Percentiles rank a stretch among this genome's conserved stretches.
These are phyloP conservation scores for Rhynchosporium agropyri DNA, from an alignment of 2,329 filamentous ascomycete genomes.

Conservation along the genomic window DNA sequence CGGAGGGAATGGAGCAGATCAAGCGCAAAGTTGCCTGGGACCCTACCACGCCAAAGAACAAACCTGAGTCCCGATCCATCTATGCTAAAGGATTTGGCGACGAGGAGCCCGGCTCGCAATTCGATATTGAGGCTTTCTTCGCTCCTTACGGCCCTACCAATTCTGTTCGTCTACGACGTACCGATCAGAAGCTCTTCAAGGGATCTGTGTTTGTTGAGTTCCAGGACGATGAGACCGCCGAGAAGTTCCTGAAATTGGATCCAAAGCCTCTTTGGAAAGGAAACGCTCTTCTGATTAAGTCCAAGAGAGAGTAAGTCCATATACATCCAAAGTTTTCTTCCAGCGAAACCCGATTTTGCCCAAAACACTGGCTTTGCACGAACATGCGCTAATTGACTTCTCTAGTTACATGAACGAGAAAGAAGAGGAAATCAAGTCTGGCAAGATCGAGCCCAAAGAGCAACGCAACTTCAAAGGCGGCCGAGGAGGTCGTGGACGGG, in stretches of 20 bases:
- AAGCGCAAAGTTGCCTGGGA: conserved; percentile 76
- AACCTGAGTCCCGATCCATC: conserved; percentile 72
- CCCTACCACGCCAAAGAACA: conserved; percentile 60
- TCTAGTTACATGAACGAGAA: conserved; percentile 81
- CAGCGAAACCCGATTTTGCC: background rate
- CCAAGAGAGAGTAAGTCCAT: conserved; percentile 61
- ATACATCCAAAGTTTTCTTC: background rate
- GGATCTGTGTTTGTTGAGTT: conserved; percentile 97
- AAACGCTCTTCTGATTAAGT: conserved; percentile 77
- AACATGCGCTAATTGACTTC: conserved; percentile 4
- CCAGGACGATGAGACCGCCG: conserved; percentile 72
- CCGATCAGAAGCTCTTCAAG: conserved; percentile 77
- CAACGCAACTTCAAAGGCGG: conserved; percentile 21
- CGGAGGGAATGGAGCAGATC: conserved; percentile 70
- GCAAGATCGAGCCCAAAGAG: conserved; percentile 63
- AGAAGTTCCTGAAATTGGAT: conserved; percentile 79
- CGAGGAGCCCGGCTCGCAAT: conserved; percentile 81
- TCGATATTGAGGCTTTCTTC: conserved; percentile 94
- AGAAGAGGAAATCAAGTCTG: conserved; percentile 69
- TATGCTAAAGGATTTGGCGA: conserved; percentile 95
- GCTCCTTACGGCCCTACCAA: conserved; percentile 76
- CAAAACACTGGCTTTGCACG: background rate
- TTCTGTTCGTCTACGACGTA: conserved; percentile 83
- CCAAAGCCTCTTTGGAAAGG: conserved; percentile 84
- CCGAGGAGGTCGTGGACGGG: conserved; percentile 21